phyloP scores from a whole-genome alignment of 371 early-diverging fungal species.

The Thermomucor indicae-seudaticae region DNA sequence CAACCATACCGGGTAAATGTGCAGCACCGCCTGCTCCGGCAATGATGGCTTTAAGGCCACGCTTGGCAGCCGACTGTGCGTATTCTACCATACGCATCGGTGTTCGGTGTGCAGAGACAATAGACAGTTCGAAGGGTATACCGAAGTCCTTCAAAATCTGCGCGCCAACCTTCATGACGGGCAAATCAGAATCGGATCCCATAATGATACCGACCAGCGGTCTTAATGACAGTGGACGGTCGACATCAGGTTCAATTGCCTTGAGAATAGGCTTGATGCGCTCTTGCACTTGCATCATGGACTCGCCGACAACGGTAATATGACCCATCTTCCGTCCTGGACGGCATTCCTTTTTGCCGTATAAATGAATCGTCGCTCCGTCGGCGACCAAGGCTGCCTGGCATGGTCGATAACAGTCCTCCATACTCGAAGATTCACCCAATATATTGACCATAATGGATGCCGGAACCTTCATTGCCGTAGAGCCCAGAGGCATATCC shows the following conservation, averaged over 20 bases:
- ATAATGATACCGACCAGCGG: constrained; percentile 95
- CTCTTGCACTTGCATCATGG: constrained; percentile 66
- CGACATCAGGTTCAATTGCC: constrained; percentile 55
- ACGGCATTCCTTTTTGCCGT: constrained; percentile 87
- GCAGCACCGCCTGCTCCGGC: constrained; percentile 98
- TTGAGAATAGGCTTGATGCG: constrained; percentile 59
- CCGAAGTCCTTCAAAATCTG: constrained; percentile 80
- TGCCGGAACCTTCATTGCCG: constrained; percentile 85
- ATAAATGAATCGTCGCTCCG: constrained; percentile 90
- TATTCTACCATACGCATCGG: constrained; percentile 91
- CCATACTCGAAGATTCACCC: constrained; percentile 60
- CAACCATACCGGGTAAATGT: constrained; percentile 98
- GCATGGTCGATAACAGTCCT: constrained; percentile 64
- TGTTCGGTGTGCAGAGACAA: constrained; percentile 96
- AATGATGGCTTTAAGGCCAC: constrained; percentile 93
- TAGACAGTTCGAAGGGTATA: constrained; percentile 91
- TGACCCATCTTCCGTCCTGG: constrained; percentile 97
- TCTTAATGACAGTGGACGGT: constrained; percentile 39
- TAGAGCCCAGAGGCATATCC: constrained; percentile 90
- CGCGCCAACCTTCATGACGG: constrained; percentile 89
- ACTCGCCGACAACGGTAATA: constrained; percentile 87
- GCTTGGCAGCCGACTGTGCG: constrained; percentile 78
- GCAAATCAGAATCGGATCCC: constrained; percentile 97
- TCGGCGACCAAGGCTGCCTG: constrained; percentile 65
- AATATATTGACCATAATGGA: constrained; percentile 94